These are phyloP conservation scores for Emmonsiellopsis sp. DNA, from an alignment of 2,329 filamentous ascomycete genomes.

Conservation along the genomic window DNA sequence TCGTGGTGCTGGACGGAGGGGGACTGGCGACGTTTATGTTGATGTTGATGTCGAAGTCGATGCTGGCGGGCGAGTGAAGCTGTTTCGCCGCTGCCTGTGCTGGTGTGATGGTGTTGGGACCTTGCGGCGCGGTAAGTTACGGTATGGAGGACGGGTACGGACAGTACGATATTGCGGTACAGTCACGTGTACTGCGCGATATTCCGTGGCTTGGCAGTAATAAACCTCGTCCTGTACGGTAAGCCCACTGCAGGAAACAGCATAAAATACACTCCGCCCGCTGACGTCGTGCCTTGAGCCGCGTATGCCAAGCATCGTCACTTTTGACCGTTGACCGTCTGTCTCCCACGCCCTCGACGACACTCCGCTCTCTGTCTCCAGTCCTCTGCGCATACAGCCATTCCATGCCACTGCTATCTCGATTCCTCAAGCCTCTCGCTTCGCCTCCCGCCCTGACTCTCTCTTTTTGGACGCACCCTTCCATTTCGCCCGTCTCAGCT, in stretches of 20 bases:
- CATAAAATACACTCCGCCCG: not conserved
- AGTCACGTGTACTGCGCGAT: not conserved
- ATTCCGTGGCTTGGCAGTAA: too few relatives aligned
- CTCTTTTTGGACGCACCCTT: not conserved
- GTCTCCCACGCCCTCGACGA: not conserved
- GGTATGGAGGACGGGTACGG: not conserved
- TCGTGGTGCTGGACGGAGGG: not conserved
- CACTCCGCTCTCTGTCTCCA: not conserved
- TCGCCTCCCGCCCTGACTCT: not conserved
- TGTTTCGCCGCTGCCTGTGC: not conserved
- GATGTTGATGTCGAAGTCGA: conserved; percentile 1
- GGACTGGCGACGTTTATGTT: not conserved
- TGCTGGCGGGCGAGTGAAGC: not conserved
- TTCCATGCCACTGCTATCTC: not conserved
- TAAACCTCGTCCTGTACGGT: too few relatives aligned
- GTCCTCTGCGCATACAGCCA: not conserved
- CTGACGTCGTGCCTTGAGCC: not conserved
- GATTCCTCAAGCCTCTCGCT: not conserved
- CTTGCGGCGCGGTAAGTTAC: not conserved
- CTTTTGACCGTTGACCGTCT: not conserved
- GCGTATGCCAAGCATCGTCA: not conserved
- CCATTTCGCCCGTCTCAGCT: not conserved
- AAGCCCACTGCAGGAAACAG: too few relatives aligned
- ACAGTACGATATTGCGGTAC: not conserved
- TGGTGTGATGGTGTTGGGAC: not conserved